These are phyloP conservation scores for Apodospora peruviana DNA, from an alignment of 495 filamentous ascomycete genomes.

Conservation along the genomic window DNA sequence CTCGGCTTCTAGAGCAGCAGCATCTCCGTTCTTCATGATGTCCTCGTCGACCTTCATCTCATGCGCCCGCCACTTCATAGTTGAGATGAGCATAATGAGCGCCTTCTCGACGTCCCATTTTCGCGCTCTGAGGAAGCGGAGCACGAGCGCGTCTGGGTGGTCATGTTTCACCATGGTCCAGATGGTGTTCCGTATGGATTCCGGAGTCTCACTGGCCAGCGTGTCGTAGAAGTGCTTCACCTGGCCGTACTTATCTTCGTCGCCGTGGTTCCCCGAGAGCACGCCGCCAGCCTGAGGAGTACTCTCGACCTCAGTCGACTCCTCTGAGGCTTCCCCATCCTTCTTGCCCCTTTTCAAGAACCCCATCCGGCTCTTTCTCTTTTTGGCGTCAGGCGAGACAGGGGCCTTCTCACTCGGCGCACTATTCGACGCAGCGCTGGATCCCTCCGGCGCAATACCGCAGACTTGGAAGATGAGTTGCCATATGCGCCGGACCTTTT, in stretches of 20 bases:
- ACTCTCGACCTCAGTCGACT: conserved; percentile 4
- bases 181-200: conserved; percentile 73
- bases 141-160: conserved; percentile 78
- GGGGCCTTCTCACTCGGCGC: conserved; percentile 1
- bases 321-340: conserved; percentile 40
- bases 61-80: conserved; percentile 80
- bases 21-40: conserved; percentile 77
- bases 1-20: conserved; percentile 53
- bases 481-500: conserved; percentile 87
- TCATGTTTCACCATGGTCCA: conserved; percentile 98
- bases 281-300: conserved; percentile 12
- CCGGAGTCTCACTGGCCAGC: conserved; percentile 66
- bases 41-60: conserved; percentile 85
- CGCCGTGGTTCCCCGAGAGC: conserved; percentile 37
- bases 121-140: conserved; percentile 85
- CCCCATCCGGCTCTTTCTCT: conserved; percentile 65
- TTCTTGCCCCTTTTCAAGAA: conserved; percentile 58
- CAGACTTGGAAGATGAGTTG: conserved; percentile 70
- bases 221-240: conserved; percentile 80
- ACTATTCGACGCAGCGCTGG: conserved; percentile 19
- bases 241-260: conserved; percentile 92
- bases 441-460: conserved; percentile 48
- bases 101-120: conserved; percentile 97
- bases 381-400: conserved; percentile 37
- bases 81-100: conserved; percentile 88